Base-by-base conservation (phyloP, 306 rosid species). In the Trifolium subterraneum region DNA sequence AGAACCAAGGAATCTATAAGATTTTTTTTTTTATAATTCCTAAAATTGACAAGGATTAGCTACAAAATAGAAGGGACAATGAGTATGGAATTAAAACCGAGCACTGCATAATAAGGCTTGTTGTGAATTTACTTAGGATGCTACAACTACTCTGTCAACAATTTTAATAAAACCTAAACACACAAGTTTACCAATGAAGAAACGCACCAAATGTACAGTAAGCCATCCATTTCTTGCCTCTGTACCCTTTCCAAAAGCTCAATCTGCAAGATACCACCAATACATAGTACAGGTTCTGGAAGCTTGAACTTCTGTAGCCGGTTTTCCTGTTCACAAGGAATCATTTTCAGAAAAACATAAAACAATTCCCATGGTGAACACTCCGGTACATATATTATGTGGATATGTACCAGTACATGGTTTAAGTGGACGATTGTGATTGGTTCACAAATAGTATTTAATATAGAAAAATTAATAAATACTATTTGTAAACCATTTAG, bases 191-290 rank as follows among this genome's bases (percentile, higher is more conserved):
- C 15, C 19, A 41, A 70, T 18, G 52, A 74, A 14, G 36, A 70
- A 77, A 82, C 92, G 4, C 36, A 93, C 98, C 98, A 94, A 73
- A 94, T 87, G 84, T 94, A 94, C 78, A 84, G 80, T 71, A 91
- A 81, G 79, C 82, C 85, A 84, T 94, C 97, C 79, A 81, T 80
- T 83, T 90, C 97, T 86, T 91, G 96, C 80, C 78, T 89, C 85
- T 94, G 98, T 20, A 87, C 88, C 79, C 98, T 91, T 70, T 91
- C 98, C 74, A 94, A 83, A 63, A 91, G 91, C 84, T 94, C 96
- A 75, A 94, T 83, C 86, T 88, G 98, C 84, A 94, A 79, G 84
- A 90, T 66, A 64, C 97, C 96, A 70, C 98, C 98, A 75, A 94
- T 71, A 84, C 96, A 94, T 47, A 94, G 93, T 72, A 90, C 90